Base-by-base conservation (phyloP, 2,329 filamentous ascomycete genomes). In the Gaeumannomyces sp. region DNA sequence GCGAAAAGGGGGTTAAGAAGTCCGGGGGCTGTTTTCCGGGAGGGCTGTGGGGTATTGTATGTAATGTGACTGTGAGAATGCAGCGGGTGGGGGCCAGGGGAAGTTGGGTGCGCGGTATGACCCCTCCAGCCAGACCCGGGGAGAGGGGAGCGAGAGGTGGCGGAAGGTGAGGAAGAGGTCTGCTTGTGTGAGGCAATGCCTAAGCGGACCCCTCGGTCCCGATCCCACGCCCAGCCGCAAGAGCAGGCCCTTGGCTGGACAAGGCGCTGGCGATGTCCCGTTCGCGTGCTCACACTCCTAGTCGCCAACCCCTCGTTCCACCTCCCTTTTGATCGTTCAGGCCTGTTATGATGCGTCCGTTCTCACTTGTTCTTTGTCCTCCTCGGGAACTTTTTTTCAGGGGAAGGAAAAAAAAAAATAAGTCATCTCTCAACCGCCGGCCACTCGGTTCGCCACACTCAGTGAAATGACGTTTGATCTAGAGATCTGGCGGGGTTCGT, bases 31-130 rank as follows among this genome's bases (percentile, higher is more conserved):
- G n/a, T n/a, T 53, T 53, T 53, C 45, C n/a, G 45, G 45, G 45
- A 53, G 45, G 45, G 45, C 45, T n/a, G 45, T 53, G 45, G 45
- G 45, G n/a, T 53, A 53, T 53, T 53, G 45, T 53, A 53, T 53
- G 45, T 53, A 7, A 53, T 25, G 45, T n/a, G 45, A 25, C 45
- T 53, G 5, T 19, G 45, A 53, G n/a, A 53, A 53, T 14, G 45
- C 45, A 53, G 45, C 45, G 22, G 45, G 45, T 53, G 45, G 45
- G 22, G 45, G 2, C n/a, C 19, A 53, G 16, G 38, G 19, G 14
- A 3, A 45, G 38, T 14, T 45, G 38, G 38, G 38, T 45, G 38
- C 16, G 14, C 19, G 38, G 45, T 53, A 53, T 53, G n/a, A 53
- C 45, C 45, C 45, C 45, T 53, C 45, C 45, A 53, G 45, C 45